Conservation (phyloP, 2,329 filamentous ascomycete species). For the Magnaporthiopsis incrustans region DNA sequence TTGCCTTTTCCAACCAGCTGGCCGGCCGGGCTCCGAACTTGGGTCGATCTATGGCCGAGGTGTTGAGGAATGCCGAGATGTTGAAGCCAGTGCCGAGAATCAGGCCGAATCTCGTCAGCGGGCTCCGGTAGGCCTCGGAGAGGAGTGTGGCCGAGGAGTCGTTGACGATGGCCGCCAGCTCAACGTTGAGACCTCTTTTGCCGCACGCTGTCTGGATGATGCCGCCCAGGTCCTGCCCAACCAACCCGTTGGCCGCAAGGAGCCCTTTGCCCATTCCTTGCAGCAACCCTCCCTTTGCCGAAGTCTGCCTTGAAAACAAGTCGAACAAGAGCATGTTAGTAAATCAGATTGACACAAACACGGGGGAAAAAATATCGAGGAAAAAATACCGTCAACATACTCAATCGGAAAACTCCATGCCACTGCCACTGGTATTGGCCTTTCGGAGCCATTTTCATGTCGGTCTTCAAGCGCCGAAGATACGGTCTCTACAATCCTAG, state of each 20-base stretch:
- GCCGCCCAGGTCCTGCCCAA: slow-evolving; percentile 52
- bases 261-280: slow-evolving; percentile 61
- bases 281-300: slow-evolving; percentile 49
- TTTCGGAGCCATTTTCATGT: slow-evolving; percentile 22
- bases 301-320: slow-evolving; percentile 47
- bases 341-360: neutral
- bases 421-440: slow-evolving; percentile 49
- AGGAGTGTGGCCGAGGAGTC: slow-evolving; percentile 60
- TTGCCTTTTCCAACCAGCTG: slow-evolving; percentile 49
- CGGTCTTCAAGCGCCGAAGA: slow-evolving; percentile 31
- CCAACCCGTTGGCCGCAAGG: slow-evolving; percentile 46
- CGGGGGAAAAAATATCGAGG: neutral
- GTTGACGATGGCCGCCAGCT: slow-evolving; percentile 55
- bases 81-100: slow-evolving; percentile 63
- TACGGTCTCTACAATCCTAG: slow-evolving; percentile 49
- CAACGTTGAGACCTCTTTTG: slow-evolving; percentile 41
- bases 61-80: slow-evolving; percentile 55
- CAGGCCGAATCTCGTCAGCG: slow-evolving; percentile 52
- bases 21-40: slow-evolving; percentile 51
- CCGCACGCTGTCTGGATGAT: slow-evolving; percentile 48
- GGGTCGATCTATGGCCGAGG: slow-evolving; percentile 41
- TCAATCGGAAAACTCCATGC: slow-evolving; percentile 66
- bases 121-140: slow-evolving; percentile 52
- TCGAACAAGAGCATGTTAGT: neutral
- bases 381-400: slow-evolving; percentile 31